Evolutionary conservation across 257 asterid genomes (phyloP).

Genomic region (Przewalskia tangutica): DNA sequence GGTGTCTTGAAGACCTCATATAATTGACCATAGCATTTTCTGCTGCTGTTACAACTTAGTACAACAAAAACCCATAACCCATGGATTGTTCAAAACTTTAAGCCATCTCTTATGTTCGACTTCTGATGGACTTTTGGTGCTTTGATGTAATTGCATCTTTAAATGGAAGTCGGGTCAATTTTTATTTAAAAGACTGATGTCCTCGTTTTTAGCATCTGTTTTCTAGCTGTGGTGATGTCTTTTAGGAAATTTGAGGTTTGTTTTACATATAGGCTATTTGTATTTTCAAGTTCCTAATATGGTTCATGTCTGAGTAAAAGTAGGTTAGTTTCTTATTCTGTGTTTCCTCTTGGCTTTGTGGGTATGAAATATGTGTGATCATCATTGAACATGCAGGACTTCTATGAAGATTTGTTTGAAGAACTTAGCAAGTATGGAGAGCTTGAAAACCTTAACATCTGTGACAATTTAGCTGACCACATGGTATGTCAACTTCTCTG

Average conservation of each 20-base stretch:
- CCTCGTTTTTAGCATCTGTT: neutral
- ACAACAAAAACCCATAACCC: neutral
- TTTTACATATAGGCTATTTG: neutral
- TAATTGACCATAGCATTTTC: neutral
- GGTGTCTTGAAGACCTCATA: neutral
- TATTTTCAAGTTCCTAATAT: neutral
- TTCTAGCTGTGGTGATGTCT: neutral
- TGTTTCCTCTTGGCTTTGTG: neutral
- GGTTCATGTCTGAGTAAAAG: neutral
- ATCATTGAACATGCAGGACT: slow-evolving; percentile 33
- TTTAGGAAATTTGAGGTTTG: neutral
- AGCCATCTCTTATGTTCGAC: neutral
- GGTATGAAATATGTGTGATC: neutral
- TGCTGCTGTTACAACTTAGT: neutral
- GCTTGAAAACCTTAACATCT: slow-evolving; percentile 71
- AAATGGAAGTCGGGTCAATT: neutral
- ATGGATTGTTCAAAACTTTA: neutral
- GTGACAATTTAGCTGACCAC: slow-evolving; percentile 88
- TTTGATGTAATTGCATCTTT: neutral
- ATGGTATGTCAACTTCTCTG: slow-evolving; percentile 30
- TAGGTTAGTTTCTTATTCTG: neutral
- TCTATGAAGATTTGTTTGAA: slow-evolving; percentile 75
- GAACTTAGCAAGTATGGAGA: slow-evolving; percentile 92
- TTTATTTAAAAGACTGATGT: neutral
- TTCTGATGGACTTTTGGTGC: neutral